Conservation (phyloP, 2,329 filamentous ascomycete species). For the Aspergillus nomiae region DNA sequence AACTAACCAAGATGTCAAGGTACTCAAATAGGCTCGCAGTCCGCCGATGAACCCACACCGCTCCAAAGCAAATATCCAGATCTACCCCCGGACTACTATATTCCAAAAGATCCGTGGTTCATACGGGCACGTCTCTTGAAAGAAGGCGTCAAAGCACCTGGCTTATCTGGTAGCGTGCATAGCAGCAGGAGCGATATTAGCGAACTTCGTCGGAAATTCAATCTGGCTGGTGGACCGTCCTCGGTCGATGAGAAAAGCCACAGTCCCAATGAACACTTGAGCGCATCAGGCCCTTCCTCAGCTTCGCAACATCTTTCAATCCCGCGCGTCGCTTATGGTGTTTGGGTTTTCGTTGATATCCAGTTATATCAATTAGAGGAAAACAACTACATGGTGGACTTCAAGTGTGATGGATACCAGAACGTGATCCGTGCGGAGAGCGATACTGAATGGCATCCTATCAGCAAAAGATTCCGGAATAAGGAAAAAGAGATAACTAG, state of each 20-base stretch:
- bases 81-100: slow-evolving; percentile 65
- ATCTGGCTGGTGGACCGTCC: slow-evolving; percentile 34
- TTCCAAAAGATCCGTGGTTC: slow-evolving; percentile 95
- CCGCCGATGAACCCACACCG: slow-evolving; percentile 38
- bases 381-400: slow-evolving; percentile 93
- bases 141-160: slow-evolving; percentile 67
- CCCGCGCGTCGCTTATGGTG: slow-evolving; percentile 61
- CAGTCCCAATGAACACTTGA: slow-evolving; percentile 36
- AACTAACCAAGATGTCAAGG: slow-evolving; percentile 21
- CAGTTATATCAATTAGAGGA: slow-evolving; percentile 94
- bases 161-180: slow-evolving; percentile 39
- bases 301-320: slow-evolving; percentile 36
- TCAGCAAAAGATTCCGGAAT: slow-evolving; percentile 54
- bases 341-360: slow-evolving; percentile 94
- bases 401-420: slow-evolving; percentile 98
- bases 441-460: slow-evolving; percentile 50
- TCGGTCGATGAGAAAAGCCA: slow-evolving; percentile 37
- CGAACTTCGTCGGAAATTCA: slow-evolving; percentile 43
- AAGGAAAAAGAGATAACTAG: slow-evolving; percentile 95
- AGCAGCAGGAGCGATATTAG: slow-evolving; percentile 46
- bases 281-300: slow-evolving; percentile 37
- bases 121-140: slow-evolving; percentile 89
- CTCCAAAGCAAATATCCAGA: slow-evolving; percentile 49
- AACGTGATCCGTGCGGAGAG: slow-evolving; percentile 65
- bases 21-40: slow-evolving; percentile 35